Base-by-base conservation (phyloP, 2,329 filamentous ascomycete species). In the Bipolaris sorokiniana region DNA sequence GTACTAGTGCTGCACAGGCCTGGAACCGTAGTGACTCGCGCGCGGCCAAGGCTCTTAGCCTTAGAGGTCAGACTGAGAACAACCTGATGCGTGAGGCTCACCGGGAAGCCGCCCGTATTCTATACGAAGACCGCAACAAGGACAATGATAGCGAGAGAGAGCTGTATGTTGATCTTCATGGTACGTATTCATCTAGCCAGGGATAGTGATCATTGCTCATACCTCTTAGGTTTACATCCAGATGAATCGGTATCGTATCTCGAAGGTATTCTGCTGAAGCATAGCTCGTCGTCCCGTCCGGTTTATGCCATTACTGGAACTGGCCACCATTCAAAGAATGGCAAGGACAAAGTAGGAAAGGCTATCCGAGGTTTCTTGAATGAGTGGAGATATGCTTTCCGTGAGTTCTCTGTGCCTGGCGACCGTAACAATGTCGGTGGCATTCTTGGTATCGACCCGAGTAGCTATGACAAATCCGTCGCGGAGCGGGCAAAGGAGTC, bases 21-120 rank as follows among this genome's bases (percentile, higher is more conserved):
- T 99, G 95, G 94, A 97, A 98, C 75, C 90, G 95, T 56, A 98
- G 97, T 70, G 95, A 99, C 76, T 94, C 95, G 38, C 89, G 95
- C 61, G 94, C 95, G 16, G 95, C 95, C 59, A 98, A 98, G 80
- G 94, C 94, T 31, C 85, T 98, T 48, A 97, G 92, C 69, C 86
- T 98, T 44, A 90, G 95, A 28, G 95, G 95, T 11, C 95, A 98
- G 78, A 95, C 91, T 67, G 95, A 99, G 79, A 98, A 99, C 70
- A 92, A 96, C 66, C 84, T 96, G 36, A 99, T 99, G 95, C 88
- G 93, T 63, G 96, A 97, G 80, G 94, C 93, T 44, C 95, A 99
- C 73, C 89, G 95, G 45, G 93, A 98, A 78, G 95, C 95, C 9
- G 95, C 95, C 20, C 87, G 89, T 34, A 89, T 95, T 69, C 83